Conservation (phyloP, 192 early-diverging fungal species). For the Gamsiella multidivaricata region DNA sequence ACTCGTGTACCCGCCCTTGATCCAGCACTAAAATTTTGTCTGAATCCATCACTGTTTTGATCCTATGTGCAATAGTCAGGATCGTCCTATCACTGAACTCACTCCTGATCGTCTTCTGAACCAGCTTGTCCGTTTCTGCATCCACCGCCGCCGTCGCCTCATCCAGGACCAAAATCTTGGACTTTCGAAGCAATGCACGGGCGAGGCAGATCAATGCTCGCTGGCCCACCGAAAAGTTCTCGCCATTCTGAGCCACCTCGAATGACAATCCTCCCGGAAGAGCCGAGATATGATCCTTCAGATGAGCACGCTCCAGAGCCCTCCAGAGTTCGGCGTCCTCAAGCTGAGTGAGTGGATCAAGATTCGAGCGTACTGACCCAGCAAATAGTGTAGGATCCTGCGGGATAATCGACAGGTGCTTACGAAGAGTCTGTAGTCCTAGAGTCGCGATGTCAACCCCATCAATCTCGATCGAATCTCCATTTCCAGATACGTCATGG, state of each 20-base stretch:
- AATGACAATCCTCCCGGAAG: constrained; percentile 74
- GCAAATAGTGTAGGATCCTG: constrained; percentile 79
- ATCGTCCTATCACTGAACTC: constrained; percentile 82
- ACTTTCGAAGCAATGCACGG: constrained; percentile 73
- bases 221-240: constrained; percentile 89
- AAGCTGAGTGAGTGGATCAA: constrained; percentile 63
- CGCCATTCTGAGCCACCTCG: constrained; percentile 77
- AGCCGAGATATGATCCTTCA: constrained; percentile 70
- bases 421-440: constrained; percentile 67
- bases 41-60: not conserved
- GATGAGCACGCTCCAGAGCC: constrained; percentile 71
- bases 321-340: constrained; percentile 72
- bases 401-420: constrained; percentile 80
- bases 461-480: constrained; percentile 74
- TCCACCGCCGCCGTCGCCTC: constrained; percentile 74
- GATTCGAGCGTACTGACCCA: constrained; percentile 66
- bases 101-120: constrained; percentile 86
- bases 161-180: constrained; percentile 60
- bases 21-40: not conserved
- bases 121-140: constrained; percentile 82
- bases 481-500: not conserved
- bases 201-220: constrained; percentile 77
- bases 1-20: not conserved
- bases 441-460: constrained; percentile 56
- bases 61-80: not conserved